A percentile compares a stretch with the other conserved stretches of the same genome.
Conservation (phyloP, 2,329 filamentous ascomycete genomes). For the Nemania serpens region DNA sequence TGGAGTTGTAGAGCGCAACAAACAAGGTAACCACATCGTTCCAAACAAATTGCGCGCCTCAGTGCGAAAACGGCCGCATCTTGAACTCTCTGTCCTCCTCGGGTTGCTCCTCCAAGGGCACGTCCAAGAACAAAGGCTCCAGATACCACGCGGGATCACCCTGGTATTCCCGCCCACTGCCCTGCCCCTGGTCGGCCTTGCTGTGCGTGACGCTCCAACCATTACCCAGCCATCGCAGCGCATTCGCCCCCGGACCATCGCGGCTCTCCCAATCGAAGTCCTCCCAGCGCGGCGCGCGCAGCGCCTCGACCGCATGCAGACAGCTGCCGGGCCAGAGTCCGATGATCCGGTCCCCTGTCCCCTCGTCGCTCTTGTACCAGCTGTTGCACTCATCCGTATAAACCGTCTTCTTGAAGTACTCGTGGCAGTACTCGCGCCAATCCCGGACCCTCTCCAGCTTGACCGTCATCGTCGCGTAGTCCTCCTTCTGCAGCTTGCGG, state of each 20-base stretch:
- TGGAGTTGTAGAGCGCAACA: background rate
- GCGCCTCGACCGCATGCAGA: constrained; percentile 49
- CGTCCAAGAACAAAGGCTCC: constrained; percentile 35
- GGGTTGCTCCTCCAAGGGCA: constrained; percentile 34
- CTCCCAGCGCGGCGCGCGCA: constrained; percentile 51
- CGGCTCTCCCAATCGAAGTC: constrained; percentile 49
- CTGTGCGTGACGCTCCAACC: constrained; percentile 48
- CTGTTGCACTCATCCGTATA: constrained; percentile 55
- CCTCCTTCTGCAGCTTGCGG: constrained; percentile 53
- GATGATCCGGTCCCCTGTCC: constrained; percentile 45
- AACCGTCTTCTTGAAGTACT: constrained; percentile 54
- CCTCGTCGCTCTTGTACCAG: constrained; percentile 57
- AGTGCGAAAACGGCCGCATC: constrained; percentile 41
- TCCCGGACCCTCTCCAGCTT: constrained; percentile 51
- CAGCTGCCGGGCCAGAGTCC: constrained; percentile 53
- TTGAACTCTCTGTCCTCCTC: constrained; percentile 39
- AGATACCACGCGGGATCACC: constrained; percentile 43
- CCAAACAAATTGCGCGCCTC: constrained; percentile 4
- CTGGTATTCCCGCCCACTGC: constrained; percentile 24
- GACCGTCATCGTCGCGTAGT: constrained; percentile 51
- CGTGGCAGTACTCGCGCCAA: constrained; percentile 52
- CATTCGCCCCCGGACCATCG: constrained; percentile 36
- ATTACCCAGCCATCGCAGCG: constrained; percentile 49
- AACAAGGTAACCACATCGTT: background rate
- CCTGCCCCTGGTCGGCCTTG: constrained; percentile 32